These are phyloP conservation scores for Colletotrichum viniferum DNA, from an alignment of 2,329 filamentous ascomycete genomes.

Conservation along the genomic window DNA sequence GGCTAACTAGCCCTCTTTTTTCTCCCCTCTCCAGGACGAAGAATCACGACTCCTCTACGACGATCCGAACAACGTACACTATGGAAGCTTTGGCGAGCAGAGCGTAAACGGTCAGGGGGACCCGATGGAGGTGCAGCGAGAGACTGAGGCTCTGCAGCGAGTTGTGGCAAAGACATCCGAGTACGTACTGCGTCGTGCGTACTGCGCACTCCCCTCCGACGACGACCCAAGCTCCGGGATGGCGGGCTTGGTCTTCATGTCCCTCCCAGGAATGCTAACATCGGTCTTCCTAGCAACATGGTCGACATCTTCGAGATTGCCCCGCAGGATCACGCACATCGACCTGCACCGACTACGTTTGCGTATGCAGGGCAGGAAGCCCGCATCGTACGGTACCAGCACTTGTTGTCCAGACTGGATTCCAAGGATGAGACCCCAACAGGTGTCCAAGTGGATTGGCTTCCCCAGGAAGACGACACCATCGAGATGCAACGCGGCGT, in stretches of 20 bases:
- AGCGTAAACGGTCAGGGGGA: constrained; percentile 60
- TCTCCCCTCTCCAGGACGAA: constrained; percentile 49
- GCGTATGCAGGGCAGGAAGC: constrained; percentile 60
- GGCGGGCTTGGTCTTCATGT: constrained; percentile 11
- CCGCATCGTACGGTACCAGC: constrained; percentile 62
- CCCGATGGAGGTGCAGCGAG: constrained; percentile 65
- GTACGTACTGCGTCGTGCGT: constrained; percentile 44
- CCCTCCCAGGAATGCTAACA: constrained; percentile 18
- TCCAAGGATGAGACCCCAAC: constrained; percentile 45
- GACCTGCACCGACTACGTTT: constrained; percentile 42
- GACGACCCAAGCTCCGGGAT: constrained; percentile 7
- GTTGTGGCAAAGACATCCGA: constrained; percentile 69
- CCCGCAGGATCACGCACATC: constrained; percentile 49
- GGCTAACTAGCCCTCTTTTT: background rate
- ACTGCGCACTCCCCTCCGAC: background rate
- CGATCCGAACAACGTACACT: constrained; percentile 62
- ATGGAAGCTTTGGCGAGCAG: constrained; percentile 67
- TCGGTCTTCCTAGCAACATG: constrained; percentile 56
- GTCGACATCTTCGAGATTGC: constrained; percentile 72
- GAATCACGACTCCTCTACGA: constrained; percentile 65
- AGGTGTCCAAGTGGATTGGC: constrained; percentile 60
- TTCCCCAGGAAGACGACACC: constrained; percentile 53
- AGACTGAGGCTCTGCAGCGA: constrained; percentile 67
- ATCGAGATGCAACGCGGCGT: constrained; percentile 47
- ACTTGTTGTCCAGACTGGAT: constrained; percentile 64